Conservation (phyloP, 1,284 basidiomycete species). For the Paramarasmius palmivorus region DNA sequence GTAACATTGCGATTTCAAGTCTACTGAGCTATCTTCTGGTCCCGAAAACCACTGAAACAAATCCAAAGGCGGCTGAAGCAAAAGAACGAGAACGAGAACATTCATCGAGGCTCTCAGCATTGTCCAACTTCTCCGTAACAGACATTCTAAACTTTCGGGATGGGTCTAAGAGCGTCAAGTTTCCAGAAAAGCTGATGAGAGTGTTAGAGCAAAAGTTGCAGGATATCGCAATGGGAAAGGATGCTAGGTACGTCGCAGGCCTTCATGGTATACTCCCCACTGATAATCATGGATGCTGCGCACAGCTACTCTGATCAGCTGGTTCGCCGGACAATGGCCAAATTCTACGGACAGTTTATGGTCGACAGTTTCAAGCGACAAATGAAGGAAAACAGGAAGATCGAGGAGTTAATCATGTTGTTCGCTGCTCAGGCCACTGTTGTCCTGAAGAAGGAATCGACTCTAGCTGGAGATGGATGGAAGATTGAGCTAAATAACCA, state of each 20-base stretch:
- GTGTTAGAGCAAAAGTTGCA: constrained; percentile 85
- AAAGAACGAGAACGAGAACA: constrained; percentile 59
- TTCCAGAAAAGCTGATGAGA: constrained; percentile 90
- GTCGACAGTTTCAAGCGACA: constrained; percentile 83
- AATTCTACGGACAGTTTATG: constrained; percentile 88
- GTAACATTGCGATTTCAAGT: constrained; percentile 34
- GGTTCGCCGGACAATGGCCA: constrained; percentile 84
- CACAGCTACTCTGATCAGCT: constrained; percentile 84
- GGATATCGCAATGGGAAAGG: constrained; percentile 89
- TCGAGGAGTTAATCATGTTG: constrained; percentile 95
- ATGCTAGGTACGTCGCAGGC: constrained; percentile 65
- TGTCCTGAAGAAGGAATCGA: constrained; percentile 81
- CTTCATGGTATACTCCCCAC: background rate
- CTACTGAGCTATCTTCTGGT: constrained; percentile 69
- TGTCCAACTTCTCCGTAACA: constrained; percentile 80
- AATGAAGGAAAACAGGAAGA: constrained; percentile 94
- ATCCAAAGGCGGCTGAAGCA: constrained; percentile 32
- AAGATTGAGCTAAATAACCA: constrained; percentile 91
- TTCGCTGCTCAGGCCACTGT: constrained; percentile 91
- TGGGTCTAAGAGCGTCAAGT: constrained; percentile 82
- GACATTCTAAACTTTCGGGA: constrained; percentile 79
- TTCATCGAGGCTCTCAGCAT: constrained; percentile 65
- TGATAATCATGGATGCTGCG: background rate
- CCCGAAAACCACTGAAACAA: constrained; percentile 48
- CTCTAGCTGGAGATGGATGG: constrained; percentile 82